A percentile compares a stretch with the other conserved stretches of the same genome.
phyloP scores from a whole-genome alignment of 1,284 basidiomycete species.

The Apiotrichum mycotoxinovorans region DNA sequence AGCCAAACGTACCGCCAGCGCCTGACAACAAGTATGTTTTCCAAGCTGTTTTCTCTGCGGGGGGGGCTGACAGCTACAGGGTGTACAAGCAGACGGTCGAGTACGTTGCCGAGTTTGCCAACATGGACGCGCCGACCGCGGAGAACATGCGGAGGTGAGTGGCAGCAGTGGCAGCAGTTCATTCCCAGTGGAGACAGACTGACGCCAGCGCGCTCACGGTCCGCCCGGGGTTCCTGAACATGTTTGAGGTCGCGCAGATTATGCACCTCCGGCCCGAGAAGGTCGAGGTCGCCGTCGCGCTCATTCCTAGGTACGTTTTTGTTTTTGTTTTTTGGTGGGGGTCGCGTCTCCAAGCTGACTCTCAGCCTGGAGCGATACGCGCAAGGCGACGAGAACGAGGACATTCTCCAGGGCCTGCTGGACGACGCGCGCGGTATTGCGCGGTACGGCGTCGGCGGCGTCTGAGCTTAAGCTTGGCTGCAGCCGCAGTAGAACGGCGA shows the following conservation, averaged over 20 bases:
- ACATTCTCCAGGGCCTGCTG: constrained; percentile 32
- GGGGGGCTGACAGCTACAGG: constrained; percentile 16
- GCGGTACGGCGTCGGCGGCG: constrained; percentile 25
- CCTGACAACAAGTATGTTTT: constrained; percentile 44
- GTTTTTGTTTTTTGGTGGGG: no score
- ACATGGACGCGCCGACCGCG: constrained; percentile 27
- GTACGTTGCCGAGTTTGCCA: constrained; percentile 42
- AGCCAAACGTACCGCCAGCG: constrained; percentile 34
- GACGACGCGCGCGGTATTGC: constrained; percentile 38
- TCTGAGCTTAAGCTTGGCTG: background rate
- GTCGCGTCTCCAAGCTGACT: no score
- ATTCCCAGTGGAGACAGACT: no score
- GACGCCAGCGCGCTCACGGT: constrained; percentile 27
- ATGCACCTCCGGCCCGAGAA: constrained; percentile 42
- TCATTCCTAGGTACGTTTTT: constrained; percentile 42
- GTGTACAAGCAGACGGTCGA: constrained; percentile 41
- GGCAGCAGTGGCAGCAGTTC: no score
- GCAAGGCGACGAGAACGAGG: constrained; percentile 33
- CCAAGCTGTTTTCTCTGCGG: background rate
- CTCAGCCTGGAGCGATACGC: constrained; percentile 43
- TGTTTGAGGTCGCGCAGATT: constrained; percentile 47
- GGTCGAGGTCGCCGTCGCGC: constrained; percentile 41
- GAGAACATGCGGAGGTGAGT: constrained; percentile 44
- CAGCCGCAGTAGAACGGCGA: background rate
- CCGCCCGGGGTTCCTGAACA: constrained; percentile 39